A percentile compares a stretch with the other conserved stretches of the same genome.
These are phyloP conservation scores for Dothidotthia symphoricarpi DNA, from an alignment of 2,329 filamentous ascomycete species.

Conservation along the genomic window DNA sequence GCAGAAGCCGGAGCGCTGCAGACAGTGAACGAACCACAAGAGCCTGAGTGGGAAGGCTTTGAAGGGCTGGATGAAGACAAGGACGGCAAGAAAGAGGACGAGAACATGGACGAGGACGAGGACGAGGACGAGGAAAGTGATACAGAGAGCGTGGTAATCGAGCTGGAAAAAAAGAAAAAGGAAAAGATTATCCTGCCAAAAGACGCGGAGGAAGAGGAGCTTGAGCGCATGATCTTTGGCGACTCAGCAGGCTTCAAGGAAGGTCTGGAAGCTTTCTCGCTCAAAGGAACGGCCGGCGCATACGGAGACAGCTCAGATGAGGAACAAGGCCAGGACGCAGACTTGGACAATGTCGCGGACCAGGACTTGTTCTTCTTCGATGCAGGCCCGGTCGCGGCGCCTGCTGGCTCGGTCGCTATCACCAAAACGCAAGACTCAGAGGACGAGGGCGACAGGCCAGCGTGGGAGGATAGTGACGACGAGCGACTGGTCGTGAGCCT, in stretches of 20 bases:
- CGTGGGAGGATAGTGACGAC: constrained; percentile 96
- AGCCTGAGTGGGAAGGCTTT: constrained; percentile 31
- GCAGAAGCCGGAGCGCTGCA: constrained; percentile 25
- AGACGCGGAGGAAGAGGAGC: constrained; percentile 78
- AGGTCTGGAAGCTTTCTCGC: constrained; percentile 63
- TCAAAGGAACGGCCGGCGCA: constrained; percentile 40
- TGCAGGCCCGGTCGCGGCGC: constrained; percentile 53
- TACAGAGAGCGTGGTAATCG: constrained; percentile 21
- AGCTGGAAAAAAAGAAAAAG: constrained; percentile 20
- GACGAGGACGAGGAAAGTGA: constrained; percentile 15
- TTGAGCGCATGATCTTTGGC: constrained; percentile 86
- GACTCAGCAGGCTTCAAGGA: constrained; percentile 78
- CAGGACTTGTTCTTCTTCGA: constrained; percentile 85
- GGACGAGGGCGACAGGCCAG: constrained; percentile 51
- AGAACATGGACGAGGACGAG: constrained; percentile 9
- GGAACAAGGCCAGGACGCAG: constrained; percentile 48
- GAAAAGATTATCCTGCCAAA: constrained; percentile 54
- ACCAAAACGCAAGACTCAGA: constrained; percentile 43
- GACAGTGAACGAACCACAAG: constrained; percentile 13
- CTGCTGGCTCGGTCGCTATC: constrained; percentile 41
- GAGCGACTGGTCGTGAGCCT: constrained; percentile 83
- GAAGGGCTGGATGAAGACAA: constrained; percentile 12
- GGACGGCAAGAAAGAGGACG: constrained; percentile 10
- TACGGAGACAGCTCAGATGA: constrained; percentile 38
- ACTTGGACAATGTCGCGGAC: constrained; percentile 68